Conservation (phyloP, 441 rosid species). For the Hypseocharis bilobata region DNA sequence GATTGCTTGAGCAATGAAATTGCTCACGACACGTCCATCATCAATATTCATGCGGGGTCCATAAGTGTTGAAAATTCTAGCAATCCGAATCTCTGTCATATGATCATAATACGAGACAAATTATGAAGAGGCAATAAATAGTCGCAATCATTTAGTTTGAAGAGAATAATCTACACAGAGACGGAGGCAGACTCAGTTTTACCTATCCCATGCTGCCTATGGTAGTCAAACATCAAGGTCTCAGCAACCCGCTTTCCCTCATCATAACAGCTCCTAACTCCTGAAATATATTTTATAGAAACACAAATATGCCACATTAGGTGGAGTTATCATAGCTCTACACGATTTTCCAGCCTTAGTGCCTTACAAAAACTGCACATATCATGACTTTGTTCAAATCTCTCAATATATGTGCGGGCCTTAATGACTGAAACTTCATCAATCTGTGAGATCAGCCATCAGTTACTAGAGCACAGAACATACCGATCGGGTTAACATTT, state of each 20-base stretch:
- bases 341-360: no score
- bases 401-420: not conserved
- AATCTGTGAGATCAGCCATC: not conserved
- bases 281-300: constrained; percentile 9
- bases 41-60: constrained; percentile 97
- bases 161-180: not conserved
- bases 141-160: not conserved
- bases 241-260: constrained; percentile 72
- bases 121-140: not conserved
- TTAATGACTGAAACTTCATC: not conserved
- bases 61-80: constrained; percentile 91
- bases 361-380: not conserved
- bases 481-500: constrained; percentile 95
- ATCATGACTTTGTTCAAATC: not conserved
- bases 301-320: not conserved
- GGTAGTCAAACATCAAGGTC: constrained; percentile 95
- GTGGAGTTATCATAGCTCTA: constrained; percentile 7
- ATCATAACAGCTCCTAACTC: constrained; percentile 19
- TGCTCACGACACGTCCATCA: constrained; percentile 98
- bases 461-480: constrained; percentile 7
- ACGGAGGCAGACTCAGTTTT: not conserved
- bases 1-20: constrained; percentile 87
- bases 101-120: not conserved
- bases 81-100: constrained; percentile 69
- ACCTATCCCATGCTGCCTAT: constrained; percentile 96